Percentiles rank a stretch among this genome's conserved stretches.
phyloP scores from a whole-genome alignment of 2,329 filamentous ascomycete species.

The Fusarium nisikadoi region DNA sequence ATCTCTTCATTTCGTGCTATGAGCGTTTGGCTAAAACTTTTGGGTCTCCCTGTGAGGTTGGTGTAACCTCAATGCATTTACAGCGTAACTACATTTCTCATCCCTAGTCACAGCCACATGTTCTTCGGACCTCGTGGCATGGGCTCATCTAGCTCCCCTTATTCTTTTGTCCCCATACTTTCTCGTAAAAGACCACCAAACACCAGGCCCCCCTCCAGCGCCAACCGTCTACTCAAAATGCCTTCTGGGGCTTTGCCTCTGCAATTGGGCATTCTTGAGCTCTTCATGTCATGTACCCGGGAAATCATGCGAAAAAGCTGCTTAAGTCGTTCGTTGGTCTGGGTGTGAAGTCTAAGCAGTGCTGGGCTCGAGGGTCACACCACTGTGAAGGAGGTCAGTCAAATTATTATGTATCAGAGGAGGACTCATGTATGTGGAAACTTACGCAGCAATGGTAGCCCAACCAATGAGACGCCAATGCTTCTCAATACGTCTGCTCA shows the following conservation, averaged over 20 bases:
- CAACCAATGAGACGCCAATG: constrained; percentile 97
- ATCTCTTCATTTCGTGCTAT: constrained; percentile 37
- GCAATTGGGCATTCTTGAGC: constrained; percentile 34
- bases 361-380: constrained; percentile 65
- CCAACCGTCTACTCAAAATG: constrained; percentile 45
- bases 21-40: constrained; percentile 34
- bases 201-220: constrained; percentile 42
- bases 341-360: constrained; percentile 50
- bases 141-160: constrained; percentile 17
- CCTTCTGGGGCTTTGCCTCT: constrained; percentile 31
- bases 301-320: constrained; percentile 38
- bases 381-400: constrained; percentile 50
- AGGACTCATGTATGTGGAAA: constrained; percentile 32
- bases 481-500: constrained; percentile 97
- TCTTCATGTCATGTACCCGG: constrained; percentile 34
- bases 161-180: constrained; percentile 25
- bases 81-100: constrained; percentile 38
- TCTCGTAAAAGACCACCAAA: constrained; percentile 38
- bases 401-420: not conserved
- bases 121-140: constrained; percentile 10
- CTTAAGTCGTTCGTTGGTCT: constrained; percentile 31
- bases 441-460: constrained; percentile 80
- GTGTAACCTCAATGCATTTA: constrained; percentile 43
- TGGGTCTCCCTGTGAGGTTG: constrained; percentile 35
- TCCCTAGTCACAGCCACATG: constrained; percentile 28